These are phyloP conservation scores for Ilex asprella DNA, from an alignment of 257 asterid genomes.

Conservation along the genomic window DNA sequence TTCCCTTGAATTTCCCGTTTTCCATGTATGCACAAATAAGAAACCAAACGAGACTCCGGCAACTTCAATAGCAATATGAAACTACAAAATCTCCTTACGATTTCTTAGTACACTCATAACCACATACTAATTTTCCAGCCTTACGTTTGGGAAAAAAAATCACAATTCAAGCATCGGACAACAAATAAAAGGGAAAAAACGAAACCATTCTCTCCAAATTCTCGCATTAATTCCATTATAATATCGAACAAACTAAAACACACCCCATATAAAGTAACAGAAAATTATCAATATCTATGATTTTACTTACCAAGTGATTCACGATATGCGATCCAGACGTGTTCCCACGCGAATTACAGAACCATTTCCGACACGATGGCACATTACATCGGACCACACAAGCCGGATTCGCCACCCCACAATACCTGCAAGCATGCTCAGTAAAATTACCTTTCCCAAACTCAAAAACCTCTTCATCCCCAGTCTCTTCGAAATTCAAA, in stretches of 20 bases:
- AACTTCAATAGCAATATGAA: too few species aligned
- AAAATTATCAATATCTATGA: not conserved
- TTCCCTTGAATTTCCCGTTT: too few species aligned
- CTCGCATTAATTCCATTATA: too few species aligned
- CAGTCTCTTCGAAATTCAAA: conserved; percentile 86
- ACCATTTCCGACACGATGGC: conserved; percentile 95
- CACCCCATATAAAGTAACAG: not conserved
- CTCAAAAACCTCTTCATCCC: conserved; percentile 84
- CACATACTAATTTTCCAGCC: too few species aligned
- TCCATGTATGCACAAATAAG: too few species aligned
- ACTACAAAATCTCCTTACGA: too few species aligned
- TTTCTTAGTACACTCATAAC: too few species aligned
- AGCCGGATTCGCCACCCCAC: conserved; percentile 91
- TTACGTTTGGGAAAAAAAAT: too few species aligned
- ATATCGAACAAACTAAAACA: too few species aligned
- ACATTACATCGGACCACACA: conserved; percentile 94
- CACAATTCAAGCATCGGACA: not conserved
- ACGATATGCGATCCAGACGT: conserved; percentile 98
- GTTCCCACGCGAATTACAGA: conserved; percentile 95
- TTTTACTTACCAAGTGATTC: conserved; percentile 78
- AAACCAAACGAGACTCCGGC: too few species aligned
- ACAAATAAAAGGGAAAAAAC: too few species aligned
- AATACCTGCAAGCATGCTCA: conserved; percentile 91
- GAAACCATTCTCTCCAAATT: not conserved
- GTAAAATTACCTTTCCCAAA: conserved; percentile 84